Base-by-base conservation (phyloP, 495 filamentous ascomycete species). In the Ascodesmis nigricans region DNA sequence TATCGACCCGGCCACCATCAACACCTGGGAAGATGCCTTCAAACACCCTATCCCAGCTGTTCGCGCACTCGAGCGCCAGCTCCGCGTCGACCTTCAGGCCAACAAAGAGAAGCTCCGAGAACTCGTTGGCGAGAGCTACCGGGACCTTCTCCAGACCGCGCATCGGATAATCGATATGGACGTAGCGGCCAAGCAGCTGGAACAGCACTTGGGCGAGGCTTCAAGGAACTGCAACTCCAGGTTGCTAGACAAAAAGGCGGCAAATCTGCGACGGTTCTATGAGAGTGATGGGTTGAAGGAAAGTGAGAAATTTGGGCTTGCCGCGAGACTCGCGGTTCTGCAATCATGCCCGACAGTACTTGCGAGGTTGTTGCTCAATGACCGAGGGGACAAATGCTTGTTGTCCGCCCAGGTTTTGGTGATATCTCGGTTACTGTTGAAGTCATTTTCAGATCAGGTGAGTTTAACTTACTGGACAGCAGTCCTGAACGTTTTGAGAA, bases 161-260 rank as follows among this genome's bases (percentile, higher is more conserved):
- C 82, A 92, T 50, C 68, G 71, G 16, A 97, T 97, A 46, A 71
- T 93, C 18, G 63, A 69, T 31, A 93, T 97, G 83, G 73, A 82
- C 28, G 55, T 47, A 7, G 66, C 80, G 41, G 83, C 87, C 55
- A 64, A 74, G 31, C 49, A 63, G 10, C 74, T 80, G 14, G 81
- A 92, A 52, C 54, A 59, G 0, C 65, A 64, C 15, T 55, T 95
- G 35, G 64, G 64, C 11, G 65, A 67, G 29, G 69, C 91, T 56
- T 82, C 79, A 30, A 62, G 64, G 26, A 64, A 68, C 32, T 93
- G 87, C 54, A 83, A 87, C 34, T 66, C 75, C 13, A 58, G 68
- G 16, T 57, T 72, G 11, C 56, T 93, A 14, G 75, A 72, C 23
- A 66, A 59, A 40, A 79, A 79, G 56, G 62, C 64, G 21, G 49